Percentiles rank a stretch among this genome's conserved stretches.
These are phyloP conservation scores for Datisca glomerata DNA, from an alignment of 306 rosid species.

Conservation along the genomic window DNA sequence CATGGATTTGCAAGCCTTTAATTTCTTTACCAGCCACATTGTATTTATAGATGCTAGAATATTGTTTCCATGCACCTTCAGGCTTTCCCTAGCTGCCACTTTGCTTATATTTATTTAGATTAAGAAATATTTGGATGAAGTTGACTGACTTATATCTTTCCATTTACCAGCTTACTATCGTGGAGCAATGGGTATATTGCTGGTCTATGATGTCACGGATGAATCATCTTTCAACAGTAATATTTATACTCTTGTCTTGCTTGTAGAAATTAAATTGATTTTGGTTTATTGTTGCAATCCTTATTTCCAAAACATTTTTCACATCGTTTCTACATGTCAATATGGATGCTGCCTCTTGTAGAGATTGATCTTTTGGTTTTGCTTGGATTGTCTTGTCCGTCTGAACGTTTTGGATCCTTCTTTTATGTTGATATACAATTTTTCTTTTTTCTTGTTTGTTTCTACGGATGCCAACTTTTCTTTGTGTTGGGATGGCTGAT, in stretches of 20 bases:
- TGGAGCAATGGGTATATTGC: constrained; percentile 96
- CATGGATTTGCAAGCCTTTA: too few species aligned
- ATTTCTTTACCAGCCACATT: background rate
- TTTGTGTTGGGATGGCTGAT: too few species aligned
- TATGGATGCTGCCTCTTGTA: too few species aligned
- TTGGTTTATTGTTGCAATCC: too few species aligned
- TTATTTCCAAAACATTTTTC: too few species aligned
- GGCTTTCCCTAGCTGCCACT: background rate
- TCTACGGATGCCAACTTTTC: too few species aligned
- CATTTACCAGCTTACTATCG: constrained; percentile 79
- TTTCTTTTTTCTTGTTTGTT: background rate
- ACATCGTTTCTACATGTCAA: too few species aligned
- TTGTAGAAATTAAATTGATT: too few species aligned
- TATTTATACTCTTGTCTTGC: too few species aligned
- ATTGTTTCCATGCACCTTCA: background rate
- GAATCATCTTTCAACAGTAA: constrained; percentile 96
- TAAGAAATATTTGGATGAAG: background rate
- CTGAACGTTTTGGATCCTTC: background rate
- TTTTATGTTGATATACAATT: background rate
- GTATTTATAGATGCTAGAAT: background rate
- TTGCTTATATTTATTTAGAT: background rate
- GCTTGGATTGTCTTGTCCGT: background rate
- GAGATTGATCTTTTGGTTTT: constrained; percentile 2
- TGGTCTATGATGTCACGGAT: constrained; percentile 88
- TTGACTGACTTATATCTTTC: background rate